A percentile compares a stretch with the other conserved stretches of the same genome.
phyloP scores from a whole-genome alignment of 768 basidiomycete genomes.

The Tricholomella constricta region DNA sequence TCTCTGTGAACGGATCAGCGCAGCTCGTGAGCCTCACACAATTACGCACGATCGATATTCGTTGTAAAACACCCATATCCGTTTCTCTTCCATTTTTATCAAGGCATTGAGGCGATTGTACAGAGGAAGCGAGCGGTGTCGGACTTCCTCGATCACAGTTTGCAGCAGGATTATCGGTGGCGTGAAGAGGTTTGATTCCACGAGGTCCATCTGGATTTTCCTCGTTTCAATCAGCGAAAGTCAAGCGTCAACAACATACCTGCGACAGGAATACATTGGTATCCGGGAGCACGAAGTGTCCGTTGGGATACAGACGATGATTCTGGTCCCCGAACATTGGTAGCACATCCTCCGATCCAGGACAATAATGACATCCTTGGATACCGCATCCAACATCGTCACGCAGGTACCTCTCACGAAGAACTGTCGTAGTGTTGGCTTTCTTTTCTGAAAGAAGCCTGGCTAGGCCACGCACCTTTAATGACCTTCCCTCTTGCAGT shows the following conservation, averaged over 20 bases:
- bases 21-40: neutral
- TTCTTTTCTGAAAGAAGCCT: neutral
- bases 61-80: constrained; percentile 85
- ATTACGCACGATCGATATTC: constrained; percentile 75
- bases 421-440: constrained; percentile 49
- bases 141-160: constrained; percentile 95
- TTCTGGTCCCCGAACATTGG: constrained; percentile 58
- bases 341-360: constrained; percentile 44
- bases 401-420: constrained; percentile 92
- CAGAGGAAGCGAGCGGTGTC: constrained; percentile 89
- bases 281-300: constrained; percentile 88
- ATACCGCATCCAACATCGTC: constrained; percentile 91
- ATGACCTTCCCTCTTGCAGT: constrained; percentile 92
- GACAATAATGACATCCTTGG: constrained; percentile 65
- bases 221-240: neutral
- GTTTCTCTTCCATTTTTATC: constrained; percentile 82
- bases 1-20: constrained; percentile 42
- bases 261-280: constrained; percentile 95
- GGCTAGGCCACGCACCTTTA: constrained; percentile 61
- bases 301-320: constrained; percentile 59
- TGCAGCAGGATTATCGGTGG: constrained; percentile 89
- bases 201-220: constrained; percentile 87
- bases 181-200: constrained; percentile 75
- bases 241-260: constrained; percentile 40
- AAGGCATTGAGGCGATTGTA: constrained; percentile 91